These are phyloP conservation scores for Auxenochlorella protothecoides DNA, from an alignment of 139 green algal genomes.

Conservation along the genomic window DNA sequence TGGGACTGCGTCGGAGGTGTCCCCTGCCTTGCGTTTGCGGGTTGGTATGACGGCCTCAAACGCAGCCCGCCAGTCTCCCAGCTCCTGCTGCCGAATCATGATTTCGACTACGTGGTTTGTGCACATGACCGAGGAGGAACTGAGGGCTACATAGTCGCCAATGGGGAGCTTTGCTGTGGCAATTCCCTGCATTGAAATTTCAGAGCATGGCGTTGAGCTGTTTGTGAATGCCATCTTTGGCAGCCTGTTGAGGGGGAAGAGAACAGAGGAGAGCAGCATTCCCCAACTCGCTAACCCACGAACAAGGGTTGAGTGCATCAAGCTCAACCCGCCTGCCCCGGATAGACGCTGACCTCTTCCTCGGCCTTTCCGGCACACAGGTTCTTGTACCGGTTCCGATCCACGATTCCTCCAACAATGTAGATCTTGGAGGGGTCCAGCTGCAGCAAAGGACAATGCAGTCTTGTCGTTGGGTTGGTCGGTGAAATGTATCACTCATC, in stretches of 20 bases:
- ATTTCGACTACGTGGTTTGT: slow-evolving; percentile 76
- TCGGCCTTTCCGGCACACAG: slow-evolving; percentile 42
- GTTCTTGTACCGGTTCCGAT: slow-evolving; percentile 68
- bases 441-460: not conserved
- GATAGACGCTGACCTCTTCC: slow-evolving; percentile 13
- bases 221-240: not conserved
- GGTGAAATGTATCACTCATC: not conserved
- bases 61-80: slow-evolving; percentile 25
- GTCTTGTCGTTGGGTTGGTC: too few relatives aligned
- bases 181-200: slow-evolving; percentile 40
- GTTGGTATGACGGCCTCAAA: slow-evolving; percentile 22
- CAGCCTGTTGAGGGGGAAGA: too few relatives aligned
- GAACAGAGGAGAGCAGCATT: too few relatives aligned
- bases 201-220: not conserved
- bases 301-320: not conserved
- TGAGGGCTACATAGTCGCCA: slow-evolving; percentile 43
- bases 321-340: not conserved
- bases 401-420: slow-evolving; percentile 79
- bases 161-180: slow-evolving; percentile 69
- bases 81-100: slow-evolving; percentile 34
- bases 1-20: not conserved
- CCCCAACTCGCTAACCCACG: not conserved
- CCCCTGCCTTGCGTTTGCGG: slow-evolving; percentile 18
- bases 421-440: slow-evolving; percentile 61
- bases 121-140: slow-evolving; percentile 52